These are phyloP conservation scores for Malus orientalis DNA, from an alignment of 306 rosid species.

Conservation along the genomic window DNA sequence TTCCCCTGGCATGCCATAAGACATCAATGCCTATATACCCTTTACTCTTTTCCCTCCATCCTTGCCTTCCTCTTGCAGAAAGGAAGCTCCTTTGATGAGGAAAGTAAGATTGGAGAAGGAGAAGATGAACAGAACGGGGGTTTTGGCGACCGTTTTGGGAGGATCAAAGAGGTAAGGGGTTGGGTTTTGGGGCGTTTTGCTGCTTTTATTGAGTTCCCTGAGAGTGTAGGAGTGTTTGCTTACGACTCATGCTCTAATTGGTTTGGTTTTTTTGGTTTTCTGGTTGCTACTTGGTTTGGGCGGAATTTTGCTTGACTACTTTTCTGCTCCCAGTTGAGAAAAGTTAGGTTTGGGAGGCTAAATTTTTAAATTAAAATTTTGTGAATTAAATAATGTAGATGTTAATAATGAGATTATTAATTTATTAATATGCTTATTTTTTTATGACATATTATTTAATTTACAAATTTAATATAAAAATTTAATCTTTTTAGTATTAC, in stretches of 20 bases:
- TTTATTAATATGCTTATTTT: too few relatives aligned
- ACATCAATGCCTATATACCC: conserved; percentile 13
- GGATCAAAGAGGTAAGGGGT: neutral
- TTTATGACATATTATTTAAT: too few relatives aligned
- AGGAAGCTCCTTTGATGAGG: neutral
- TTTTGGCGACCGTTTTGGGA: conserved; percentile 8
- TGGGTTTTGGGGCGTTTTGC: neutral
- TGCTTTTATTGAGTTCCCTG: neutral
- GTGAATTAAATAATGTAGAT: too few relatives aligned
- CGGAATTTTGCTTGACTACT: neutral
- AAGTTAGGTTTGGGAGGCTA: neutral
- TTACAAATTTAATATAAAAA: too few relatives aligned
- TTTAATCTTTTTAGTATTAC: rapidly evolving
- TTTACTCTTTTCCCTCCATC: neutral
- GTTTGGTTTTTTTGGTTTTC: neutral
- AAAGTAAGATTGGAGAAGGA: conserved; percentile 4
- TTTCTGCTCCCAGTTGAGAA: neutral
- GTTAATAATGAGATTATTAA: too few relatives aligned
- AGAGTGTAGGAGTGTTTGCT: neutral
- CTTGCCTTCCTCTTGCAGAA: neutral
- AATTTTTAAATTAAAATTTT: too few relatives aligned
- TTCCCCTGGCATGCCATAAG: conserved; percentile 66
- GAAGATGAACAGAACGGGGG: neutral
- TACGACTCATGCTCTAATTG: neutral
- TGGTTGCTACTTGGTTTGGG: neutral